These are phyloP conservation scores for Colletotrichum cuscutae DNA, from an alignment of 2,329 filamentous ascomycete genomes.

Conservation along the genomic window DNA sequence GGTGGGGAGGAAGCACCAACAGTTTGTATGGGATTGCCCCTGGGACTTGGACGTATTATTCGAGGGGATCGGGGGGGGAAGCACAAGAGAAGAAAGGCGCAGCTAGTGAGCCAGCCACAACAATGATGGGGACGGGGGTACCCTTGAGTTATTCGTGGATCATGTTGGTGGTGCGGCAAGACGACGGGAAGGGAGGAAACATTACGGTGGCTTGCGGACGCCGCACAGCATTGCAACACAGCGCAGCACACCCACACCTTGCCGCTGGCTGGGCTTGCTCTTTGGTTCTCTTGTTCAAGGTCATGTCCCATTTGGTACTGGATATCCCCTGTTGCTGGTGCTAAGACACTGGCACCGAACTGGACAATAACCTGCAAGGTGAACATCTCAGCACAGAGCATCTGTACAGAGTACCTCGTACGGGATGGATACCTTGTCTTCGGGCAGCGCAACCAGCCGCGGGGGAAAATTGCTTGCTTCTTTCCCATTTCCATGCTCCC, in stretches of 20 bases:
- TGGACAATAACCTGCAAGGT: background rate
- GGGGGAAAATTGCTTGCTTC: background rate
- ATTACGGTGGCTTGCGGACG: slow-evolving; percentile 23
- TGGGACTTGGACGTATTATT: background rate
- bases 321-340: background rate
- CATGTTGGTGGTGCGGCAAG: slow-evolving; percentile 28
- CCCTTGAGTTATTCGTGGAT: background rate
- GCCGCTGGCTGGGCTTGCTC: background rate
- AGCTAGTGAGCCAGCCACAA: background rate
- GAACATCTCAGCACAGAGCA: background rate
- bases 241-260: background rate
- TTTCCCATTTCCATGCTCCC: background rate
- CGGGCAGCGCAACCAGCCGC: background rate
- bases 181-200: slow-evolving; percentile 19
- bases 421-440: background rate
- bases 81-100: background rate
- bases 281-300: no score
- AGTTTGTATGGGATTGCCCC: background rate
- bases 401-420: background rate
- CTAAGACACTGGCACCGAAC: background rate
- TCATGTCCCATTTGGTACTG: no score
- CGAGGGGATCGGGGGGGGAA: background rate
- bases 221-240: background rate
- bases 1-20: background rate
- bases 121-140: background rate